Conservation (phyloP, 495 filamentous ascomycete species). For the Ascobolus immersus region DNA sequence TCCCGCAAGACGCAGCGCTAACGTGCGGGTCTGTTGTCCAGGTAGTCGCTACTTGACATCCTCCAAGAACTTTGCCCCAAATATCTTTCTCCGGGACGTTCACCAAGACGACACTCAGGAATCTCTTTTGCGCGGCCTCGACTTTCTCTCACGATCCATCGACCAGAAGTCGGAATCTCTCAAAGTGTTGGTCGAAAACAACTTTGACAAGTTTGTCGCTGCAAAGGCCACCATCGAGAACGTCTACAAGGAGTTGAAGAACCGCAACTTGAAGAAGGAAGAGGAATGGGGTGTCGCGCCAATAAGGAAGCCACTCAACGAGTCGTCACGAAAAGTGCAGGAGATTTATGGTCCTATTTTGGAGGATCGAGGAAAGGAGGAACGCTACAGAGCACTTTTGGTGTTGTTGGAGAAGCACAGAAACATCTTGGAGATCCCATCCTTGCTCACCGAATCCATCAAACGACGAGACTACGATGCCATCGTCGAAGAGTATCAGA, state of each 20-base stretch:
- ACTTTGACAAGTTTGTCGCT: slow-evolving; percentile 89
- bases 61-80: slow-evolving; percentile 82
- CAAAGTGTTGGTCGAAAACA: slow-evolving; percentile 85
- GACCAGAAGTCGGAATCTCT: slow-evolving; percentile 90
- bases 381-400: slow-evolving; percentile 49
- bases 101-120: slow-evolving; percentile 63
- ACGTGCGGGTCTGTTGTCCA: slow-evolving; percentile 12
- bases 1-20: slow-evolving; percentile 1
- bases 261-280: slow-evolving; percentile 78
- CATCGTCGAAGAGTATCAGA: slow-evolving; percentile 61
- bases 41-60: slow-evolving; percentile 83
- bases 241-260: slow-evolving; percentile 95
- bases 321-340: slow-evolving; percentile 77
- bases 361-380: slow-evolving; percentile 76
- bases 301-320: slow-evolving; percentile 62
- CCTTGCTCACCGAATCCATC: slow-evolving; percentile 55
- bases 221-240: slow-evolving; percentile 94
- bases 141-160: slow-evolving; percentile 64
- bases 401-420: slow-evolving; percentile 49
- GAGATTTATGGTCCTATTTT: slow-evolving; percentile 91
- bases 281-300: slow-evolving; percentile 83
- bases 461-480: slow-evolving; percentile 70
- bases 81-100: slow-evolving; percentile 72
- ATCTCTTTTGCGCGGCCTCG: slow-evolving; percentile 49
- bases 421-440: slow-evolving; percentile 53